Evolutionary conservation across 257 asterid genomes (phyloP).

Genomic region (Orobanche coerulescens): DNA sequence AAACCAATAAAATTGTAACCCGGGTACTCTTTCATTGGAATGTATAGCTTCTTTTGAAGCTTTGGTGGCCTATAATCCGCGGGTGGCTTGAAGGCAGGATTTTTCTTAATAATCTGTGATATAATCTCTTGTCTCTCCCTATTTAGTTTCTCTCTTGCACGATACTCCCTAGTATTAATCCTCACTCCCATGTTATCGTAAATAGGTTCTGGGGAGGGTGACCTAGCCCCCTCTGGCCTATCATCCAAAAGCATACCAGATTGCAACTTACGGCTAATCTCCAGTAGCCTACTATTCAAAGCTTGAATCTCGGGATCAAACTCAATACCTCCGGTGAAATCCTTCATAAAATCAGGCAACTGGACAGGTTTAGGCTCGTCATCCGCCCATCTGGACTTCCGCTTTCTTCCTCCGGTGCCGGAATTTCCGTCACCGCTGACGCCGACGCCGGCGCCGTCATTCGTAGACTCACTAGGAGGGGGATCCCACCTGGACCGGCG

Average conservation of each 20-base stretch:
- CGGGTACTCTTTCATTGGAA: slow-evolving; percentile 91
- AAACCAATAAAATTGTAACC: slow-evolving; percentile 91
- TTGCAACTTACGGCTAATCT: slow-evolving; percentile 81
- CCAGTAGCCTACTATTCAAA: slow-evolving; percentile 72
- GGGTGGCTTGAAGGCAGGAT: slow-evolving; percentile 91
- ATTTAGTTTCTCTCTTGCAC: slow-evolving; percentile 79
- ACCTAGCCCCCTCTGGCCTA: slow-evolving; percentile 83
- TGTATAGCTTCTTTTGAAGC: slow-evolving; percentile 82
- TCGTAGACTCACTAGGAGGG: slow-evolving; percentile 49
- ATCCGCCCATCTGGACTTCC: slow-evolving; percentile 93
- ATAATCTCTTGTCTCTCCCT: slow-evolving; percentile 90
- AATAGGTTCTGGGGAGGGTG: slow-evolving; percentile 95
- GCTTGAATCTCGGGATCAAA: slow-evolving; percentile 87
- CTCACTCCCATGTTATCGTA: slow-evolving; percentile 86
- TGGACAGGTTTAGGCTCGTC: slow-evolving; percentile 78
- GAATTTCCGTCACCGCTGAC: slow-evolving; percentile 34
- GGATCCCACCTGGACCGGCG: slow-evolving; percentile 91
- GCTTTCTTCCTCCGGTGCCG: slow-evolving; percentile 63
- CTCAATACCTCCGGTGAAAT: slow-evolving; percentile 77
- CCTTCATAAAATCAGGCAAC: slow-evolving; percentile 83
- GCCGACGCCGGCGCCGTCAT: slow-evolving; percentile 34
- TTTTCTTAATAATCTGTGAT: slow-evolving; percentile 76
- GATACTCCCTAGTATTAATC: slow-evolving; percentile 87
- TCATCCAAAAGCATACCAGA: slow-evolving; percentile 84
- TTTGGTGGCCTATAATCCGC: slow-evolving; percentile 98